phyloP scores from a whole-genome alignment of 768 basidiomycete species.

The Hygrocybe punicea region DNA sequence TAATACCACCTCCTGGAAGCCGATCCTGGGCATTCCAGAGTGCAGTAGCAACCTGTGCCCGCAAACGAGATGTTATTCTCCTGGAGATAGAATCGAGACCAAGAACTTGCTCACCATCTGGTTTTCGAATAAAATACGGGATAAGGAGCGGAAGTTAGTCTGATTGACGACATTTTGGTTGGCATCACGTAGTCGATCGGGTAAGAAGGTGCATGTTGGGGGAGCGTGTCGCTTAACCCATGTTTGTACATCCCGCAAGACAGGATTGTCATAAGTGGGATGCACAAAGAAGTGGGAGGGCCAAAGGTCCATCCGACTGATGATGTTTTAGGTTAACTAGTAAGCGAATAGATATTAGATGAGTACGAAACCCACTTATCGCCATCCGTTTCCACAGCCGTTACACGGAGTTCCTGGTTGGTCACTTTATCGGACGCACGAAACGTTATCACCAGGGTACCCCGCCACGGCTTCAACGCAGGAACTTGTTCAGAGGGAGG shows the following conservation, averaged over 20 bases:
- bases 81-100: constrained; percentile 9
- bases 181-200: constrained; percentile 53
- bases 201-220: constrained; percentile 60
- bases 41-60: constrained; percentile 47
- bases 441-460: constrained; percentile 50
- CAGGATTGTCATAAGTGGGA: constrained; percentile 40
- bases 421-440: constrained; percentile 45
- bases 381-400: constrained; percentile 69
- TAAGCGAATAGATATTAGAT: constrained; percentile 28
- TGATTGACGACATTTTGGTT: constrained; percentile 50
- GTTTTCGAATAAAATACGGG: constrained; percentile 48
- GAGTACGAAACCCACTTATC: constrained; percentile 51
- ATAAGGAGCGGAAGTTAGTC: constrained; percentile 52
- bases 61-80: neutral
- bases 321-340: constrained; percentile 9
- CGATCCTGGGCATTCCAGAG: constrained; percentile 47
- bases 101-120: constrained; percentile 56
- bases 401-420: constrained; percentile 54
- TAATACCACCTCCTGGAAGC: constrained; percentile 48
- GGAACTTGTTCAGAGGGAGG: constrained; percentile 47
- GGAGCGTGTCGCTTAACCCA: constrained; percentile 50
- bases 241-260: constrained; percentile 46
- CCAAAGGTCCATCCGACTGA: constrained; percentile 55
- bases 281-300: constrained; percentile 47
- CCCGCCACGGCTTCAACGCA: constrained; percentile 54